These are phyloP conservation scores for Pleurotus sapidus DNA, from an alignment of 768 basidiomycete genomes.

Conservation along the genomic window DNA sequence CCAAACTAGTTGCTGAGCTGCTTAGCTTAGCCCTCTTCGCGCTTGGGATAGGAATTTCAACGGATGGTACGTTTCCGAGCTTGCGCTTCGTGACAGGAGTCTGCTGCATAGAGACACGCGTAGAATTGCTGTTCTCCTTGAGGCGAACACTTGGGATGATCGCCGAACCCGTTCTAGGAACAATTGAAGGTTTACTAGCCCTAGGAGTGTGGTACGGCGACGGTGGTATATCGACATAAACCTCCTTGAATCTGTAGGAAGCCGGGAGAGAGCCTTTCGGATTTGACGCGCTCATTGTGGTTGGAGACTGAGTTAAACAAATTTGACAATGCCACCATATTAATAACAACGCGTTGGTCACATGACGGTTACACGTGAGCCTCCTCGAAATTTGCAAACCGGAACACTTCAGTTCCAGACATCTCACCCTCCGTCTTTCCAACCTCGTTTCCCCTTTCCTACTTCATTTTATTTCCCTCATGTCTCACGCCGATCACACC, in stretches of 20 bases:
- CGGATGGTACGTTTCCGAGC: conserved; percentile 13
- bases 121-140: conserved; percentile 44
- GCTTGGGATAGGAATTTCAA: conserved; percentile 19
- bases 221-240: conserved; percentile 60
- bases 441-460: conserved; percentile 12
- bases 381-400: background rate
- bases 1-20: background rate
- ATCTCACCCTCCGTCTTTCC: background rate
- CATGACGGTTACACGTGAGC: background rate
- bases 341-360: conserved; percentile 1
- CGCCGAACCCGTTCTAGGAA: conserved; percentile 12
- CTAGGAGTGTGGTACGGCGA: conserved; percentile 32
- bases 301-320: conserved; percentile 10
- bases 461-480: conserved; percentile 26
- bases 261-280: conserved; percentile 16
- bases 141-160: conserved; percentile 19
- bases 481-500: conserved; percentile 92
- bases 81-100: conserved; percentile 45
- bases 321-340: background rate
- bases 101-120: conserved; percentile 21
- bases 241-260: conserved; percentile 35
- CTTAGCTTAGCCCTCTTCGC: conserved; percentile 30
- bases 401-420: background rate
- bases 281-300: conserved; percentile 25
- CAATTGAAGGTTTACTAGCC: conserved; percentile 7